Conservation (phyloP, 352 stramenopile species). For the Globisporangium nunn region DNA sequence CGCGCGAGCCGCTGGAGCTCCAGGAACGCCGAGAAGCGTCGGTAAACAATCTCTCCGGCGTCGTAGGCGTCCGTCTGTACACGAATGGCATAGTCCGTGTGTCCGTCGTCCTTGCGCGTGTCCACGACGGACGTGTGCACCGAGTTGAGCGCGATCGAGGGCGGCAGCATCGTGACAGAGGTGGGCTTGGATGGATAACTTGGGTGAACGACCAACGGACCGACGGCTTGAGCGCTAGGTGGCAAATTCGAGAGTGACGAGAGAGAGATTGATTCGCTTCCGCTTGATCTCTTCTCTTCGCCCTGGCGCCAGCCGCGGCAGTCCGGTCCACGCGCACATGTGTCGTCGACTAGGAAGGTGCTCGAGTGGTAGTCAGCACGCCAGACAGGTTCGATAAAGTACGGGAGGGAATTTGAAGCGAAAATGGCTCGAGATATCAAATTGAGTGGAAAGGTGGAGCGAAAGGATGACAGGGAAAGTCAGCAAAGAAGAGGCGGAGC, state of each 20-base stretch:
- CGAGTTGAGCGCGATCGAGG: slow-evolving; percentile 33
- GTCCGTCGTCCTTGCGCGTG: slow-evolving; percentile 61
- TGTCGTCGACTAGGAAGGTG: not conserved
- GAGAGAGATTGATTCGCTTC: not conserved
- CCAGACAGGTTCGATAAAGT: not conserved
- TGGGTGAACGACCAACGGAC: not conserved
- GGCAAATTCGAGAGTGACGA: slow-evolving; percentile 11
- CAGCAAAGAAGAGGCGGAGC: too few species aligned
- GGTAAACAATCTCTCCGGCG: slow-evolving; percentile 65
- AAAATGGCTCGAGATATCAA: not conserved
- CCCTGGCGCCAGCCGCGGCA: slow-evolving; percentile 4
- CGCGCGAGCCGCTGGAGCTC: slow-evolving; percentile 70
- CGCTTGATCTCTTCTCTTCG: not conserved
- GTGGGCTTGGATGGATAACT: not conserved
- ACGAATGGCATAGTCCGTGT: slow-evolving; percentile 84
- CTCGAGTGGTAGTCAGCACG: not conserved
- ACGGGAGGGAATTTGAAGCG: too few species aligned
- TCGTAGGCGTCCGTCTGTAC: slow-evolving; percentile 57
- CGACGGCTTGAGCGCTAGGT: not conserved
- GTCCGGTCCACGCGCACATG: slow-evolving; percentile 2
- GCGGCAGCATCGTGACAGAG: slow-evolving; percentile 23
- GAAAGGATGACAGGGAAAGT: not conserved
- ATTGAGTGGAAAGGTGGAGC: not conserved
- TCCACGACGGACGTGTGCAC: slow-evolving; percentile 62
- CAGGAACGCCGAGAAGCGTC: slow-evolving; percentile 80